These are phyloP conservation scores for Trichoderma erinaceum DNA, from an alignment of 495 filamentous ascomycete species.

Conservation along the genomic window DNA sequence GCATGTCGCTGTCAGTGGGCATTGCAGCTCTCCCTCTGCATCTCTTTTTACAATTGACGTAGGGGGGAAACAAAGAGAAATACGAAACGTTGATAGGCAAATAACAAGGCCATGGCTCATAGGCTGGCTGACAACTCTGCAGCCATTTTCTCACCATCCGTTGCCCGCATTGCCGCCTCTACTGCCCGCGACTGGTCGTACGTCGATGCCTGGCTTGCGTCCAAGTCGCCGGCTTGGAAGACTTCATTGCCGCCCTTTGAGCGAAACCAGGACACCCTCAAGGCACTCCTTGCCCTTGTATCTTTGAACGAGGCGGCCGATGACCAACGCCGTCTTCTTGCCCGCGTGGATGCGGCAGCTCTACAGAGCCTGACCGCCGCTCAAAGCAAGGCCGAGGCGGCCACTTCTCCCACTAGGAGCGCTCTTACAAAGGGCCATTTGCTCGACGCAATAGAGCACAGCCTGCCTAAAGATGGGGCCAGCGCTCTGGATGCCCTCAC, in stretches of 20 bases:
- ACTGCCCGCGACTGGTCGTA: slow-evolving; percentile 82
- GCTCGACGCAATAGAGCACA: slow-evolving; percentile 31
- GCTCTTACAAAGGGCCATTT: slow-evolving; percentile 24
- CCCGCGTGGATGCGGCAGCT: slow-evolving; percentile 54
- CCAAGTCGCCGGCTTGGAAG: slow-evolving; percentile 46
- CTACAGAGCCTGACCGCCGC: slow-evolving; percentile 47
- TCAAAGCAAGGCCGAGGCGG: slow-evolving; percentile 29
- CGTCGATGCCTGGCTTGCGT: slow-evolving; percentile 72
- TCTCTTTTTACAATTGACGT: too few relatives aligned
- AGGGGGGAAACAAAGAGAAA: too few relatives aligned
- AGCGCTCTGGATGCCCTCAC: slow-evolving; percentile 39
- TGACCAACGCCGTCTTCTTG: slow-evolving; percentile 58
- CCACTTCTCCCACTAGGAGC: not conserved
- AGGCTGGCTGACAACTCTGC: slow-evolving; percentile 35
- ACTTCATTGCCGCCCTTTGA: slow-evolving; percentile 58
- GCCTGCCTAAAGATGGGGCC: slow-evolving; percentile 39
- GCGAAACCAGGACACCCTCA: slow-evolving; percentile 76
- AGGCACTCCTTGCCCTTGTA: slow-evolving; percentile 66
- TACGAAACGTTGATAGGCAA: too few relatives aligned
- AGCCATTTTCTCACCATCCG: slow-evolving; percentile 67
- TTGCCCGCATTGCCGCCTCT: slow-evolving; percentile 56
- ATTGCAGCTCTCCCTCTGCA: too few relatives aligned
- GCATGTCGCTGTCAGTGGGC: too few relatives aligned
- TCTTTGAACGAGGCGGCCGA: slow-evolving; percentile 75
- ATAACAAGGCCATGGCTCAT: slow-evolving; percentile 41